phyloP scores from a whole-genome alignment of 352 stramenopile species.

The Globisporangium rhizosaccharum region DNA sequence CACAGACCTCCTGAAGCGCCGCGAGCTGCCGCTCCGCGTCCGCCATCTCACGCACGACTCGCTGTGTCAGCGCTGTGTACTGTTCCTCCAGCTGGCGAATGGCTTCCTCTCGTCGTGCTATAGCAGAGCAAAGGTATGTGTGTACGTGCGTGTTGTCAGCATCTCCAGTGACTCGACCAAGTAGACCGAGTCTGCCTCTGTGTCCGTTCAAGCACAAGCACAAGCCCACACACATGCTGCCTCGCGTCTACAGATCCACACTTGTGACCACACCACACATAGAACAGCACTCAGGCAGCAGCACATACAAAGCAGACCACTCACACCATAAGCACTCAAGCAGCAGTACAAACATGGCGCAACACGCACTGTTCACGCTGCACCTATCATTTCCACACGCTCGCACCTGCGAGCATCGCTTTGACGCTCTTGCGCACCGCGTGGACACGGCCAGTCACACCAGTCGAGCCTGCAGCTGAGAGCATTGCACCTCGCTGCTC shows the following conservation, averaged over 20 bases:
- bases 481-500: background rate
- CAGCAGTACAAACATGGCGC: no score
- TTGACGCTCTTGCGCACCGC: slow-evolving; percentile 14
- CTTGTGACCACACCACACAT: no score
- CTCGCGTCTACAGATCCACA: no score
- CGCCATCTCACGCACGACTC: slow-evolving; percentile 16
- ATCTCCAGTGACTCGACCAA: background rate
- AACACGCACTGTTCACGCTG: background rate
- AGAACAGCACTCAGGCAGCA: no score
- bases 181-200: no score
- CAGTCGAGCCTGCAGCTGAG: slow-evolving; percentile 2
- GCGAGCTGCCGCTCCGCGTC: slow-evolving; percentile 21
- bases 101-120: slow-evolving; percentile 19
- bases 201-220: no score
- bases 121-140: background rate
- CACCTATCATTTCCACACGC: background rate
- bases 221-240: no score
- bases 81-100: slow-evolving; percentile 19
- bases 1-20: slow-evolving; percentile 18
- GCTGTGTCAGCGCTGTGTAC: slow-evolving; percentile 21
- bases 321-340: no score
- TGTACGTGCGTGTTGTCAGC: no score
- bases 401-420: slow-evolving; percentile 16
- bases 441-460: slow-evolving; percentile 13
- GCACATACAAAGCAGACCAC: no score